Conservation (phyloP, 2,329 filamentous ascomycete species). For the Huntiella savannae region DNA sequence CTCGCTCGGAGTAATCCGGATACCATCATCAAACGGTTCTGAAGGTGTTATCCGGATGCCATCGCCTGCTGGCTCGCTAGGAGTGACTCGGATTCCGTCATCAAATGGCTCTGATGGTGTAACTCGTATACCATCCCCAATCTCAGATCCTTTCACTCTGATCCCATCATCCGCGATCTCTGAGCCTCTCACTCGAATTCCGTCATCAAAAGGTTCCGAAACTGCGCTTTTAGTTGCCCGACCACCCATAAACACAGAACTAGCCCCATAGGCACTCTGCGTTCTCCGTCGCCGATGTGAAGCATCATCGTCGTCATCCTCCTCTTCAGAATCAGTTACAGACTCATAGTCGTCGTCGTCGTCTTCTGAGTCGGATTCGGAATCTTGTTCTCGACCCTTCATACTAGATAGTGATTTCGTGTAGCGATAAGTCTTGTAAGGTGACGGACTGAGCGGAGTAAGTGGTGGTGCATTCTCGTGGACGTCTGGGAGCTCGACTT, state of each 20-base stretch:
- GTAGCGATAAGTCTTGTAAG: constrained; percentile 6
- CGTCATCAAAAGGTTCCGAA: constrained; percentile 15
- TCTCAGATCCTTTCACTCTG: constrained; percentile 21
- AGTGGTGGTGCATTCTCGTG: neutral
- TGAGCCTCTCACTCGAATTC: constrained; percentile 2
- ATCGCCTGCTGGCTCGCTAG: constrained; percentile 2
- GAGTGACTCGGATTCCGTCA: constrained; percentile 16
- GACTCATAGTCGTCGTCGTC: constrained; percentile 3
- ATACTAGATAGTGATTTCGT: constrained; percentile 9
- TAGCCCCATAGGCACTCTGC: constrained; percentile 4
- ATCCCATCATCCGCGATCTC: constrained; percentile 22
- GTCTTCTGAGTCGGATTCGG: neutral
- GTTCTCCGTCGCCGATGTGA: neutral
- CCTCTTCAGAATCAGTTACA: neutral
- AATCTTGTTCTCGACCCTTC: constrained; percentile 4
- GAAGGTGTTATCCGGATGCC: constrained; percentile 3
- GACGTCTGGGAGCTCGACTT: constrained; percentile 30
- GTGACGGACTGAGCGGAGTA: constrained; percentile 2
- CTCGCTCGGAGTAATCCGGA: constrained; percentile 19
- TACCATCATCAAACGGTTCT: constrained; percentile 21
- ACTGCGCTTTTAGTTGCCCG: constrained; percentile 1
- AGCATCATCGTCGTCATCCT: neutral
- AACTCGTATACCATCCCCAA: constrained; percentile 14
- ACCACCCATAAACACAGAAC: constrained; percentile 6
- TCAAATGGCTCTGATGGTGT: constrained; percentile 11